Conservation (phyloP, 2,329 filamentous ascomycete species). For the Colletotrichum sp. region DNA sequence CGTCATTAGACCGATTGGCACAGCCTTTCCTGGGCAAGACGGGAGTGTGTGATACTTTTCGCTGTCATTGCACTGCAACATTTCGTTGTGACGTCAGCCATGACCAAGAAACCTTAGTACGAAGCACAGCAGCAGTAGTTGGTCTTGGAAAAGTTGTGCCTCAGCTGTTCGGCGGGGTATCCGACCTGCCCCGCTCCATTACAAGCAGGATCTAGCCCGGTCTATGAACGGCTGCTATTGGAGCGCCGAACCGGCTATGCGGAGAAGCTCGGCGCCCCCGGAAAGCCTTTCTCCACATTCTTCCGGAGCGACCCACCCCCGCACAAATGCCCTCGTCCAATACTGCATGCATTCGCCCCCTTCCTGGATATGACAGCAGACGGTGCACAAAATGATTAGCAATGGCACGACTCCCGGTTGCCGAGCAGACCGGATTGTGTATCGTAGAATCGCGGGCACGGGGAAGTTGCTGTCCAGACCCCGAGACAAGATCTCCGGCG, state of each 20-base stretch:
- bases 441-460: neutral
- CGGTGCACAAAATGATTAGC: neutral
- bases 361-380: neutral
- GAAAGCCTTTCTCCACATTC: neutral
- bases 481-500: neutral
- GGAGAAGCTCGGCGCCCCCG: neutral
- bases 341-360: neutral
- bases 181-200: neutral
- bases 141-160: neutral
- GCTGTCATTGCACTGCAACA: constrained; percentile 5
- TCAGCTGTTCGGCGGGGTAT: neutral
- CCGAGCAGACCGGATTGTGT: neutral
- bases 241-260: neutral
- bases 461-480: neutral
- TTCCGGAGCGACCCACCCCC: neutral
- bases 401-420: neutral
- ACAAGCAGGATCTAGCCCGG: neutral
- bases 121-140: neutral
- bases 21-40: neutral
- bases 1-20: neutral
- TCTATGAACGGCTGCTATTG: neutral
- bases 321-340: neutral
- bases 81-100: constrained; percentile 12
- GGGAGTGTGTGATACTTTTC: neutral
- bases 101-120: neutral